Evolutionary conservation across 345 rosid genomes (phyloP), one percentile per base, ranked within the genome.

Genomic region (Diplotaxis tenuifolia): DNA sequence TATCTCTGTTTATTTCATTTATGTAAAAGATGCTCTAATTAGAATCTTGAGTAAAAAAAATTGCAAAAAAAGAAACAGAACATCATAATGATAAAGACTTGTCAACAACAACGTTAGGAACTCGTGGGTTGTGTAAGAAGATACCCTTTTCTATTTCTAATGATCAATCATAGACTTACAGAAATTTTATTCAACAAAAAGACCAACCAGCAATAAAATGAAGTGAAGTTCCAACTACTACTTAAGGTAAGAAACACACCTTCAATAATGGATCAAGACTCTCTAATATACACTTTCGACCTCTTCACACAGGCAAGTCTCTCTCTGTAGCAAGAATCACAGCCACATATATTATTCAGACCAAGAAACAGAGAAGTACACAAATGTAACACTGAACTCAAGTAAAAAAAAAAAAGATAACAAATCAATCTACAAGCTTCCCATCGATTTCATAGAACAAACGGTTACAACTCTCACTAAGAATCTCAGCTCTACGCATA

Each of bases 391-490:
- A 7, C 27, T 47, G 25, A 53, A 53, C 61, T 0, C 9, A 6
- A 31, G 32, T 29, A 70, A 49, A 34, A 11, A 20, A 71, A 60
- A 3, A 36, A 1, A 19, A 38, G 47, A 32, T 32, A 19, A 64
- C 21, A 59, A 60, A 40, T 70, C 62, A 76, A 34, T 57, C 80
- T 12, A 70, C 54, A 54, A 71, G 70, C 4, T 65, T 21, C 31
- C 91, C 88, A 4, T 80, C 50, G 25, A 88, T 84, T 76, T 92
- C 96, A 68, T 68, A 69, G 53, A 78, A 67, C 72, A 78, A 67
- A 62, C 73, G 67, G 59, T 55, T 55, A 1, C 89, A 82, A 3
- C 58, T 74, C 31, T 85, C 84, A 40, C 79, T 84, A 40, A 88
- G 20, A 3, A 57, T 75, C 73, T 81, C 83, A 70, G 91, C 83